phyloP scores from a whole-genome alignment of 257 asterid genomes.

The Galeopsis tetrahit region DNA sequence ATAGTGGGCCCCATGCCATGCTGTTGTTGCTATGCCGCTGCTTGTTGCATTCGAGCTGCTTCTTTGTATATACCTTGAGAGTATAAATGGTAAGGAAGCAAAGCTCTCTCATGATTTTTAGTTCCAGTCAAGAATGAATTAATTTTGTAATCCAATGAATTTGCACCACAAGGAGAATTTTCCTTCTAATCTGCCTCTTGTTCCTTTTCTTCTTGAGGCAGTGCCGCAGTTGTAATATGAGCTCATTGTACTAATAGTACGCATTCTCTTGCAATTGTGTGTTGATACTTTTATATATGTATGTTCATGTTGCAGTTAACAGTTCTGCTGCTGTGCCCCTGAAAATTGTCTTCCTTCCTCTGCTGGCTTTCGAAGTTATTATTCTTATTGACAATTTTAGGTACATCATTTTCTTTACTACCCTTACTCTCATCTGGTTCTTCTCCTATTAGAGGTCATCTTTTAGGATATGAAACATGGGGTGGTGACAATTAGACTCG shows the following conservation, averaged over 20 bases:
- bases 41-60: constrained; percentile 96
- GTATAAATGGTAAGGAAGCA: constrained; percentile 71
- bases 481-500: constrained; percentile 23
- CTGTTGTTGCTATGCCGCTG: constrained; percentile 93
- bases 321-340: constrained; percentile 73
- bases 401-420: constrained; percentile 45
- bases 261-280: constrained; percentile 24
- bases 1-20: constrained; percentile 99
- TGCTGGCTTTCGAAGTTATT: constrained; percentile 78
- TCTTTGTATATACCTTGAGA: constrained; percentile 94
- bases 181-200: constrained; percentile 23
- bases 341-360: constrained; percentile 89
- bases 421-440: constrained; percentile 19
- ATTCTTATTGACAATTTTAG: constrained; percentile 90
- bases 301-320: constrained; percentile 55
- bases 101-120: constrained; percentile 33
- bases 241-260: constrained; percentile 21
- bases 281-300: constrained; percentile 21
- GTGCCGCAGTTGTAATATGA: constrained; percentile 13
- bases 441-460: constrained; percentile 21
- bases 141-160: constrained; percentile 15
- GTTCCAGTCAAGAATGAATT: constrained; percentile 24
- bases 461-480: constrained; percentile 20
- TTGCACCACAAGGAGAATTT: constrained; percentile 1
- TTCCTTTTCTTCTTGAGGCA: constrained; percentile 31